Evolutionary conservation across 2,329 filamentous ascomycete genomes (phyloP).

Genomic region (Diaporthe vaccinii): DNA sequence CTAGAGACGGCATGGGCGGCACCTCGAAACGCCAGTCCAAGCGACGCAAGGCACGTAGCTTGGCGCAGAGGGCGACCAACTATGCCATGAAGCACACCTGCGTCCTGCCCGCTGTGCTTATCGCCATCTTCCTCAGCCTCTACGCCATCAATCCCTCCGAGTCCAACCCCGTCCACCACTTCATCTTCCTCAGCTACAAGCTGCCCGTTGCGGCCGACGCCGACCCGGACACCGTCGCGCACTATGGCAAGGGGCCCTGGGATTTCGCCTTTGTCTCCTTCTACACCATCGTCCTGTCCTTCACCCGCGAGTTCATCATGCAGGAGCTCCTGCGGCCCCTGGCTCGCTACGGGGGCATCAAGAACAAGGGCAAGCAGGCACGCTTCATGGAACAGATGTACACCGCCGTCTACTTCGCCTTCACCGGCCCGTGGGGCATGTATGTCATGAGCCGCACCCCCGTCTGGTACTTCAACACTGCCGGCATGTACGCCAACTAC

Average conservation of each 20-base stretch:
- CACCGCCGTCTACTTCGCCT: slow-evolving; percentile 88
- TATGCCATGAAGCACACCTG: slow-evolving; percentile 71
- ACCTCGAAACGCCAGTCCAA: slow-evolving; percentile 62
- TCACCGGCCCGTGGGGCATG: slow-evolving; percentile 86
- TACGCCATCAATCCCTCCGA: slow-evolving; percentile 83
- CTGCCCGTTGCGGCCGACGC: slow-evolving; percentile 65
- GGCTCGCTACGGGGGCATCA: slow-evolving; percentile 78
- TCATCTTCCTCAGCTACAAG: slow-evolving; percentile 92
- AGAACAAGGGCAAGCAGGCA: slow-evolving; percentile 81
- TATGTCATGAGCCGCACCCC: slow-evolving; percentile 94
- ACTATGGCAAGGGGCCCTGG: slow-evolving; percentile 91
- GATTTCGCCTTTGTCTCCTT: slow-evolving; percentile 91
- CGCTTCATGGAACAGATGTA: slow-evolving; percentile 98
- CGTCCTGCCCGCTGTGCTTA: slow-evolving; percentile 76
- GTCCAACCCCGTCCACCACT: slow-evolving; percentile 83
- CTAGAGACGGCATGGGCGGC: slow-evolving; percentile 44
- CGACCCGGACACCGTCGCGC: slow-evolving; percentile 61
- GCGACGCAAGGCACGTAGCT: slow-evolving; percentile 67
- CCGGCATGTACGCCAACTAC: slow-evolving; percentile 89
- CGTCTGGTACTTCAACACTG: slow-evolving; percentile 95
- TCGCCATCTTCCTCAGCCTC: slow-evolving; percentile 72
- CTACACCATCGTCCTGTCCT: slow-evolving; percentile 90
- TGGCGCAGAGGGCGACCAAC: slow-evolving; percentile 66
- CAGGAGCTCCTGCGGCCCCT: slow-evolving; percentile 86
- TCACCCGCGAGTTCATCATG: slow-evolving; percentile 97